Evolutionary conservation across 2,329 filamentous ascomycete species (phyloP), one percentile per base, ranked within the genome.

Genomic region (Calonectria pauciramosa): DNA sequence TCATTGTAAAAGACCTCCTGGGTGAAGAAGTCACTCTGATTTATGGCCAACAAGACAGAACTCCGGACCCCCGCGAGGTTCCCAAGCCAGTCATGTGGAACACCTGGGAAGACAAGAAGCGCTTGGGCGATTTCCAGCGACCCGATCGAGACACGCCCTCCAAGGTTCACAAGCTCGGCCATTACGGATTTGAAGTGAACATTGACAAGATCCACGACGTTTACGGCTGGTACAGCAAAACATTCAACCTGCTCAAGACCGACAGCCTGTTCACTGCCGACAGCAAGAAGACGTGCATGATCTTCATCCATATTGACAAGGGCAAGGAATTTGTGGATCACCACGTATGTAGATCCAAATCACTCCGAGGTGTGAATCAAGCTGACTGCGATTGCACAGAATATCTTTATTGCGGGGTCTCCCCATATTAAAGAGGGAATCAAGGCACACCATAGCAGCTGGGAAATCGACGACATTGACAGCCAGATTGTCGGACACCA

Each of bases 31-130:
- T 73, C 14, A 73, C 49, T 52, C 67, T 73, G 8, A 51, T 73
- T 11, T 71, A 71, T 13, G 68, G 54, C 2, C 72, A 74, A 41
- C 16, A 68, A 26, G 68, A 71, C 34, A 44, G 72, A 54, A 36
- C 63, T 28, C 68, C 68, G 10, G 52, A 74, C 7, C 63, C 68
- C 26, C 59, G 68, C 20, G 68, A 74, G 63, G 68, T 74, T 32
- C 72, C 72, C 6, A 71, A 71, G 63, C 67, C 47, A 18, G 67
- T 70, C 28, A 65, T 70, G 59, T 73, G 71, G 71, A 74, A 74
- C 23, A 74, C 72, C 4, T 71, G 68, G 63, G 68, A 71, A 30
- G 72, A 71, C 52, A 74, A 74, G 54, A 67, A 36, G 8, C 56
- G 71, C 4, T 59, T 70, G 8, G 71, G 71, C 18, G 71, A 70